Conservation (phyloP, 2,329 filamentous ascomycete genomes). For the Beauveria scarabaeidicola region DNA sequence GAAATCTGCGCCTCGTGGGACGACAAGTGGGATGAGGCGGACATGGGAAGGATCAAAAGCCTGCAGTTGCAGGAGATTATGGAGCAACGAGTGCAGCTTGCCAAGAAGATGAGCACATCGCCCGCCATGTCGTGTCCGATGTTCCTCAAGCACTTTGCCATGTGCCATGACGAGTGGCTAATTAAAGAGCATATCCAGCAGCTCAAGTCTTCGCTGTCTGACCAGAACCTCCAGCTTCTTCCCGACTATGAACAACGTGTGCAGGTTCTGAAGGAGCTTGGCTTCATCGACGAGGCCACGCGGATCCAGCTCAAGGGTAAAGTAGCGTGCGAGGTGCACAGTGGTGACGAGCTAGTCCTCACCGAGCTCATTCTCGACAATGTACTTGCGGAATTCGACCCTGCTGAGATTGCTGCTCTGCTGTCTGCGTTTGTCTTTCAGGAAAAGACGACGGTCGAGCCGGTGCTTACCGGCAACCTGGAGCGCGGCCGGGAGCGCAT, state of each 20-base stretch:
- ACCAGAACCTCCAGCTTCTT: slow-evolving; percentile 90
- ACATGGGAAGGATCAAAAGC: slow-evolving; percentile 74
- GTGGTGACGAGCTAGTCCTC: slow-evolving; percentile 88
- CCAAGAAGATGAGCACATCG: slow-evolving; percentile 53
- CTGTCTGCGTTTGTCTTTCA: slow-evolving; percentile 95
- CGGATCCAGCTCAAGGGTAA: slow-evolving; percentile 96
- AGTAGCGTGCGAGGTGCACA: slow-evolving; percentile 96
- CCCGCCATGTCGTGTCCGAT: slow-evolving; percentile 62
- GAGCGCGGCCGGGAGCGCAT: slow-evolving; percentile 80
- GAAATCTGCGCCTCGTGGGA: slow-evolving; percentile 68
- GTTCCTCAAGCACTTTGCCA: slow-evolving; percentile 88
- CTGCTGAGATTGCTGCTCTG: slow-evolving; percentile 90
- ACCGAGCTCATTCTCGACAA: slow-evolving; percentile 97
- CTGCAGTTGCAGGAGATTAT: slow-evolving; percentile 73
- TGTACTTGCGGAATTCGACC: slow-evolving; percentile 87
- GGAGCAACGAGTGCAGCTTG: slow-evolving; percentile 58
- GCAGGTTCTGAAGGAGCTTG: slow-evolving; percentile 80
- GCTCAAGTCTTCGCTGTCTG: slow-evolving; percentile 80
- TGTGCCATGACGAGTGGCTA: slow-evolving; percentile 95
- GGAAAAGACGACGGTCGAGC: slow-evolving; percentile 80
- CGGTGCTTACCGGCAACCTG: slow-evolving; percentile 72
- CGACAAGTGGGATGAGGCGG: slow-evolving; percentile 73
- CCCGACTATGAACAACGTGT: slow-evolving; percentile 96
- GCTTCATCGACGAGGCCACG: slow-evolving; percentile 79
- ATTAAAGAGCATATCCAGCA: slow-evolving; percentile 89